Conservation (phyloP, 2,329 filamentous ascomycete species). For the Fusarium circinatum region DNA sequence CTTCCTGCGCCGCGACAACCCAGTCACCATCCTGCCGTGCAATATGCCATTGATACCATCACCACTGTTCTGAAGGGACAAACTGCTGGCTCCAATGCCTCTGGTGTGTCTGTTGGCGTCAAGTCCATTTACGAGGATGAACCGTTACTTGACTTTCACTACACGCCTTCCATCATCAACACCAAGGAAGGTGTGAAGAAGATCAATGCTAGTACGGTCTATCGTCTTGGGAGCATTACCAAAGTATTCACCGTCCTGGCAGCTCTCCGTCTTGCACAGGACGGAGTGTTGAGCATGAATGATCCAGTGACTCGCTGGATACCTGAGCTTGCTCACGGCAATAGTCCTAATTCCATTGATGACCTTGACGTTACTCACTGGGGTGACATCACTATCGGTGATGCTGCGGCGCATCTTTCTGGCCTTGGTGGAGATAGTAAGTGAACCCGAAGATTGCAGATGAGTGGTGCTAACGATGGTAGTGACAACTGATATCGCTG, state of each 20-base stretch:
- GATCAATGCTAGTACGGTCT: not conserved
- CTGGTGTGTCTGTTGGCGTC: not conserved
- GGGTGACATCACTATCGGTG: not conserved
- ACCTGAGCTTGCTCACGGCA: not conserved
- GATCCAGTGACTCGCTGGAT: slow-evolving; percentile 4
- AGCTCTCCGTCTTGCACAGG: not conserved
- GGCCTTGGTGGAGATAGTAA: slow-evolving; percentile 4
- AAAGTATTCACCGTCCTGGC: not conserved
- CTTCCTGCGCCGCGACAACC: not conserved
- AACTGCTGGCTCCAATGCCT: not conserved
- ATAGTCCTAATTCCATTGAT: not conserved
- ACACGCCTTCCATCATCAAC: not conserved
- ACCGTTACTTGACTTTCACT: not conserved
- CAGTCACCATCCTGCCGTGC: not conserved
- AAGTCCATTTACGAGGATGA: slow-evolving; percentile 2
- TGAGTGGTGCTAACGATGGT: not conserved
- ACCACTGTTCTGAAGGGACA: not conserved
- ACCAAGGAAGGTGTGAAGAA: not conserved
- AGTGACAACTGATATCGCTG: slow-evolving; percentile 1
- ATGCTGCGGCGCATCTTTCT: not conserved
- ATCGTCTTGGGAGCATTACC: slow-evolving; percentile 13
- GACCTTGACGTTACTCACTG: not conserved
- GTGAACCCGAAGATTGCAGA: no score
- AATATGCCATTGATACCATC: not conserved
- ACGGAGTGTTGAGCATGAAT: not conserved